Conservation (phyloP, 2,329 filamentous ascomycete species). For the Claviceps monticola region DNA sequence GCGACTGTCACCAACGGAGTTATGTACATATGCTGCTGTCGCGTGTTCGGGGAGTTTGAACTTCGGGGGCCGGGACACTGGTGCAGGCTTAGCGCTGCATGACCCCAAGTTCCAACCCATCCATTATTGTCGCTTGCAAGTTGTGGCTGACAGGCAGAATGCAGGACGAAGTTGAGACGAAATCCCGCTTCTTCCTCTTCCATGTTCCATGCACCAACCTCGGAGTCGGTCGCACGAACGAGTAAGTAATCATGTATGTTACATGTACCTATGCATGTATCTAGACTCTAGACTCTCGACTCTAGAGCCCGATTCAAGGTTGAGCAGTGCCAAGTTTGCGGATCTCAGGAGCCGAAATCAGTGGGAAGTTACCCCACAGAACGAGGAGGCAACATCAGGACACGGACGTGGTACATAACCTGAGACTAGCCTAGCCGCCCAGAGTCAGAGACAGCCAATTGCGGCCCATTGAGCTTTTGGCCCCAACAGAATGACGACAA, state of each 20-base stretch:
- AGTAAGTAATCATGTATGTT: not conserved
- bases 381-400: no score
- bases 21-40: not conserved
- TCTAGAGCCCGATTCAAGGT: not conserved
- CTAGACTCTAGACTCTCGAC: not conserved
- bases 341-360: constrained; percentile 3
- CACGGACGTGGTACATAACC: no score
- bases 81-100: not conserved
- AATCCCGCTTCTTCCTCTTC: not conserved
- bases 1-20: not conserved
- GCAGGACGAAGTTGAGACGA: not conserved
- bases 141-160: not conserved
- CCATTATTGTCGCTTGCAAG: not conserved
- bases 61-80: not conserved
- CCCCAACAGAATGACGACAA: constrained; percentile 8
- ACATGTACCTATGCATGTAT: not conserved
- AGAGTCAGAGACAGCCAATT: not conserved
- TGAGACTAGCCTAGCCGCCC: not conserved
- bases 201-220: not conserved
- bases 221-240: not conserved
- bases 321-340: not conserved
- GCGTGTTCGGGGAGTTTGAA: not conserved
- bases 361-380: not conserved
- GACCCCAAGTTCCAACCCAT: not conserved
- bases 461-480: constrained; percentile 3